Conservation (phyloP, 2,329 filamentous ascomycete genomes). For the Phaeosphaeriaceae sp. region DNA sequence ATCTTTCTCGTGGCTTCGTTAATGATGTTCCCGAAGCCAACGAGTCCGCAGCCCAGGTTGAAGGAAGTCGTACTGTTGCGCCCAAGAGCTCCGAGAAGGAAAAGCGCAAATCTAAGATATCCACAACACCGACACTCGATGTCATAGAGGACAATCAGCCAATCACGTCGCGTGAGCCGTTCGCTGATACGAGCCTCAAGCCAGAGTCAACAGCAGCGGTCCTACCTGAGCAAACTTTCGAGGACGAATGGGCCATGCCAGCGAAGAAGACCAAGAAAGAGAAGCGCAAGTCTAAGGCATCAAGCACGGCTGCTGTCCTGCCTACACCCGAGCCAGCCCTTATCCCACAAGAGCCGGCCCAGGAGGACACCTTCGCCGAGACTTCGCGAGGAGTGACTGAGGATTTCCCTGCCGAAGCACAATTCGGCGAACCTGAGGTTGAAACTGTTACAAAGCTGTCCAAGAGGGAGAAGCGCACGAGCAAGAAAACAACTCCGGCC, state of each 20-base stretch:
- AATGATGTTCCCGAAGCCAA: background rate
- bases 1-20: background rate
- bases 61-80: conserved; percentile 3
- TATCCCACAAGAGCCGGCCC: too few relatives aligned
- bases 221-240: conserved; percentile 2
- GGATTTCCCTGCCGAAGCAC: background rate
- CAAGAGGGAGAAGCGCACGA: conserved; percentile 28
- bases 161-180: background rate
- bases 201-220: conserved; percentile 4
- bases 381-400: background rate
- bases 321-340: background rate
- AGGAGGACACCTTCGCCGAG: background rate
- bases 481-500: conserved; percentile 17
- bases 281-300: conserved; percentile 20
- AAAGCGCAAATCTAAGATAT: conserved; percentile 16
- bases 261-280: conserved; percentile 27
- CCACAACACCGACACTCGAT: conserved; percentile 10
- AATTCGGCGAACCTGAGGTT: conserved; percentile 1
- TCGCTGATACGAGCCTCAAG: background rate
- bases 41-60: conserved; percentile 1
- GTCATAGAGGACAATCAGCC: background rate
- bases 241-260: conserved; percentile 7
- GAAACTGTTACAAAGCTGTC: conserved; percentile 15
- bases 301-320: conserved; percentile 5
- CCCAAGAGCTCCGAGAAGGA: conserved; percentile 25